Base-by-base conservation (phyloP, 306 rosid genomes). In the Dicorynia guianensis region DNA sequence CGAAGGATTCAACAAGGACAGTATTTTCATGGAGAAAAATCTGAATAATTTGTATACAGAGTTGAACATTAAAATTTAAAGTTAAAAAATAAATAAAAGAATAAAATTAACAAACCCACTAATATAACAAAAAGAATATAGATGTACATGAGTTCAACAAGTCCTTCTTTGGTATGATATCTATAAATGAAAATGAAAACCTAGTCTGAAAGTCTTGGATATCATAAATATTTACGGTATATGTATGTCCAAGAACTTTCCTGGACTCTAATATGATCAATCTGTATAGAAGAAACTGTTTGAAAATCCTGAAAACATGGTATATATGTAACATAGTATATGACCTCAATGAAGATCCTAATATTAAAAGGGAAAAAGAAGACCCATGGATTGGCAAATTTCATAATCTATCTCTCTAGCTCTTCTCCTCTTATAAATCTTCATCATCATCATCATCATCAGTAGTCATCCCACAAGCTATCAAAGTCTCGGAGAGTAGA, bases 381-480 rank as follows among this genome's bases (percentile, higher is more conserved):
- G 79, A 67, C 25, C 75, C 71, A 74, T 64, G 78, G 77, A 74
- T 67, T 58, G 64, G 74, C 85, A 50, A 83, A 69, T 73, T 73
- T 46, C 43, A 50, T 44, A 65, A 9, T 18, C 6, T 49, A 6
- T 33, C 72, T n/a, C 44, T 4, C 2, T 12, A 0, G 38, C 15
- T 8, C 13, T 44, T 80, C n/a, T 8, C 33, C 7, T 54, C 25
- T 53, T 11, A n/a, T 54, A 11, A 9, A 50, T 50, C n/a, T 54
- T 15, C 35, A 4, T 49, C 38, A 42, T 82, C 85, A 50, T 50
- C n/a, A 15, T 15, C 35, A 4, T 49, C 38, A 42, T 82, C 85
- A 84, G 80, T 63, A 87, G 68, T 80, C 80, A 40, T 74, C 91
- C 97, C 97, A 91, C 13, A 91, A 58, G 81, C 79, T 47, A 35